A percentile compares a stretch with the other conserved stretches of the same genome.
Conservation (phyloP, 2,329 filamentous ascomycete genomes). For the Fusarium dimerum region DNA sequence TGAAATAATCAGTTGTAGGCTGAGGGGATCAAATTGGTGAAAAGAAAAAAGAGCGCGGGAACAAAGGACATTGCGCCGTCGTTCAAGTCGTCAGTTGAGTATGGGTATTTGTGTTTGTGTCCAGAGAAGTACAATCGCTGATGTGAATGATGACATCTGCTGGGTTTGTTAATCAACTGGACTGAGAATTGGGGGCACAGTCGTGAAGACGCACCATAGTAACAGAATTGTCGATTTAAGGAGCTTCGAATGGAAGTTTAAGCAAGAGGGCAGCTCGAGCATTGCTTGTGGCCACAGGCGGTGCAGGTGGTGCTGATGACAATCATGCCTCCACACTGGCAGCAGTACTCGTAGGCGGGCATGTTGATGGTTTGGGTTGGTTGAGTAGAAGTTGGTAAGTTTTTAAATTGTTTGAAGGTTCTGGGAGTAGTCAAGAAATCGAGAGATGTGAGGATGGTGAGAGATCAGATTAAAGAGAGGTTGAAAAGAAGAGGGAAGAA, state of each 20-base stretch:
- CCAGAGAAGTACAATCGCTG: not conserved
- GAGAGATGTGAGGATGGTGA: constrained; percentile 1
- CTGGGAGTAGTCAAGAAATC: not conserved
- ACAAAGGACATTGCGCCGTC: constrained; percentile 6
- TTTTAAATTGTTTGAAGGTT: not conserved
- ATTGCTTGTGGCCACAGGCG: constrained; percentile 52
- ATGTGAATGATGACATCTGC: not conserved
- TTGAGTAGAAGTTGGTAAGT: constrained; percentile 1
- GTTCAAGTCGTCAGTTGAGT: constrained; percentile 15
- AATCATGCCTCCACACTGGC: constrained; percentile 56
- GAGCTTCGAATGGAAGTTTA: constrained; percentile 23
- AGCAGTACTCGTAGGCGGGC: constrained; percentile 54
- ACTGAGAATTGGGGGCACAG: not conserved
- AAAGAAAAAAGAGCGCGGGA: not conserved
- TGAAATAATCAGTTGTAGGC: not conserved
- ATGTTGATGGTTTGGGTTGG: constrained; percentile 30
- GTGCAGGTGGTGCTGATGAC: constrained; percentile 58
- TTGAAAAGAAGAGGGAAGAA: constrained; percentile 10
- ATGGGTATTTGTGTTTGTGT: not conserved
- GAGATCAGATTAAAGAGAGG: not conserved
- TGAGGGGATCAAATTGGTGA: constrained; percentile 1
- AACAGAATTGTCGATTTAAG: constrained; percentile 6
- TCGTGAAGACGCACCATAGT: constrained; percentile 1
- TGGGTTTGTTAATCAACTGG: not conserved
- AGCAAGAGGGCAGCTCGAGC: constrained; percentile 44